phyloP scores from a whole-genome alignment of 1,284 basidiomycete genomes.

The Afroboletus lepidellus region DNA sequence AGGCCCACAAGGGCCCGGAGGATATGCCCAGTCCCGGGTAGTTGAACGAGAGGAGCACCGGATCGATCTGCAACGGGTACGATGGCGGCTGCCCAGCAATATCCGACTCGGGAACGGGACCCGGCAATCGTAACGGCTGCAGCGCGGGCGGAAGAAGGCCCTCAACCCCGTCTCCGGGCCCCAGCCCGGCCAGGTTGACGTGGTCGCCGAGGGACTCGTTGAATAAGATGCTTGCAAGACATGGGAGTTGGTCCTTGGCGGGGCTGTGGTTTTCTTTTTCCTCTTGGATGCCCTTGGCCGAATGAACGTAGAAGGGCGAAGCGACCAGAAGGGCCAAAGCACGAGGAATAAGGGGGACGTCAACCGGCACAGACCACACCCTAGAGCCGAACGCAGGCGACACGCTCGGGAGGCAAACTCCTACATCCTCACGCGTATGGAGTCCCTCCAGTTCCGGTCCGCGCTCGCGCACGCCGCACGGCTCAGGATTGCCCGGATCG shows the following conservation, averaged over 20 bases:
- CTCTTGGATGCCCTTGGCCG: neutral
- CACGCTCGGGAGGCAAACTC: neutral
- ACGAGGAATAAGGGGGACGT: neutral
- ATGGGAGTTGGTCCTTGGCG: slow-evolving; percentile 13
- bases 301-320: neutral
- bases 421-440: neutral
- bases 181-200: slow-evolving; percentile 7
- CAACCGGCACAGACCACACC: neutral
- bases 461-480: slow-evolving; percentile 9
- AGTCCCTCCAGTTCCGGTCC: neutral
- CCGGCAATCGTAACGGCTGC: slow-evolving; percentile 20
- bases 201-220: slow-evolving; percentile 17
- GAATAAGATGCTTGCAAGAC: slow-evolving; percentile 19
- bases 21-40: slow-evolving; percentile 6
- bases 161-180: slow-evolving; percentile 1
- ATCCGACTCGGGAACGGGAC: slow-evolving; percentile 1
- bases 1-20: neutral
- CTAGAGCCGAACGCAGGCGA: neutral
- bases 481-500: slow-evolving; percentile 21
- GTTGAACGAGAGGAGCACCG: slow-evolving; percentile 21
- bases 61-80: slow-evolving; percentile 25
- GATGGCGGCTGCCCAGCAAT: neutral
- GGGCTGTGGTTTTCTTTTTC: slow-evolving; percentile 1
- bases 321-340: neutral
- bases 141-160: slow-evolving; percentile 20